Conservation (phyloP, 2,329 filamentous ascomycete species). For the Phialophora tarda region DNA sequence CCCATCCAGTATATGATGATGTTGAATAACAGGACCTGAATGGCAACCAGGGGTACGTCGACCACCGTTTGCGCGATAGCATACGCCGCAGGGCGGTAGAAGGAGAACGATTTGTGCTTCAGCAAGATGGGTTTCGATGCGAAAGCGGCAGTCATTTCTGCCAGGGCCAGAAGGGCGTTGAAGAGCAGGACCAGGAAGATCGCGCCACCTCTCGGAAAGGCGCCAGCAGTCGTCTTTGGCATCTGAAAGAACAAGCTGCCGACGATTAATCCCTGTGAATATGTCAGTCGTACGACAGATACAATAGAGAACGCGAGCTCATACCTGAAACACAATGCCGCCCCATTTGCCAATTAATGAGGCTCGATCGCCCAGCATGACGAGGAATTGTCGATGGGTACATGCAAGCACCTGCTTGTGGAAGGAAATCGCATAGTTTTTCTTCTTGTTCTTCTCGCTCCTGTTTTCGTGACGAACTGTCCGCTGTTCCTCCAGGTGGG, state of each 20-base stretch:
- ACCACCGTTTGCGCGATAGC: constrained; percentile 64
- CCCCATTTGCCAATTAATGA: constrained; percentile 59
- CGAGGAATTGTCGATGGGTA: constrained; percentile 61
- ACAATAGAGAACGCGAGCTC: background rate
- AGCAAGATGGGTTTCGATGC: constrained; percentile 67
- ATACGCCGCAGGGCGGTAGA: constrained; percentile 68
- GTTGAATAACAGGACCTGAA: constrained; percentile 65
- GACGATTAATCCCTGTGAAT: constrained; percentile 49
- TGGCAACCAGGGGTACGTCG: constrained; percentile 62
- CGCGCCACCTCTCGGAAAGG: constrained; percentile 65
- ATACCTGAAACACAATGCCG: constrained; percentile 50
- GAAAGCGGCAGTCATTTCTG: constrained; percentile 67
- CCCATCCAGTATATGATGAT: constrained; percentile 69
- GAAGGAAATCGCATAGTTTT: constrained; percentile 60
- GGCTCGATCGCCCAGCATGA: constrained; percentile 61
- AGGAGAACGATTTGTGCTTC: constrained; percentile 73
- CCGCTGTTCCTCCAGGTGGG: constrained; percentile 50
- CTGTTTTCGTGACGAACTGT: constrained; percentile 49
- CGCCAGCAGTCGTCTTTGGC: constrained; percentile 58
- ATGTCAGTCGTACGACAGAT: background rate
- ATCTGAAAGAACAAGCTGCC: constrained; percentile 61
- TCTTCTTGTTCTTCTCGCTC: constrained; percentile 51
- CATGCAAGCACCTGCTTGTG: constrained; percentile 58
- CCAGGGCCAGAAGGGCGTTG: constrained; percentile 66
- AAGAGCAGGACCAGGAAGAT: constrained; percentile 68